A percentile compares a stretch with the other conserved stretches of the same genome.
phyloP scores from a whole-genome alignment of 2,329 filamentous ascomycete genomes.

The Claviceps spartinae region DNA sequence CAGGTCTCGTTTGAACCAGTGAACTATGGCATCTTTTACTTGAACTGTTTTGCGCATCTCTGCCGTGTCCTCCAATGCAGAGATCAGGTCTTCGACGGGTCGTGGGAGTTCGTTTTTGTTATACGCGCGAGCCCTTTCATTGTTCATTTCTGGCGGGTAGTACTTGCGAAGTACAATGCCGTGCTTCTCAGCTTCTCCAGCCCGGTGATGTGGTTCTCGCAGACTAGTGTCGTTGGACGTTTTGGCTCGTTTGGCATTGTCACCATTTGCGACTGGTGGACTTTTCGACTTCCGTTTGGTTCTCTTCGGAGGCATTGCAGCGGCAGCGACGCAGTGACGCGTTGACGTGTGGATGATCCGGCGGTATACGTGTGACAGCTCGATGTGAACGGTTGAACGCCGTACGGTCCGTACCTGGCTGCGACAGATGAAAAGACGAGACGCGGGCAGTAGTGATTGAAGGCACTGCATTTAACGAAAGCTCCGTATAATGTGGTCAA shows the following conservation, averaged over 20 bases:
- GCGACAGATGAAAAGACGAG: neutral
- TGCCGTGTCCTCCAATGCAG: conserved; percentile 48
- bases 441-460: neutral
- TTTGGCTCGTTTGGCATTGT: conserved; percentile 20
- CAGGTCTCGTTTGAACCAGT: conserved; percentile 86
- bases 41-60: conserved; percentile 35
- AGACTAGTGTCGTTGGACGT: conserved; percentile 23
- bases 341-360: neutral
- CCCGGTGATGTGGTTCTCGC: conserved; percentile 31
- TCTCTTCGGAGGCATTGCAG: conserved; percentile 16
- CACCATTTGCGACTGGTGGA: conserved; percentile 11
- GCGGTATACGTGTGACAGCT: neutral
- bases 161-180: conserved; percentile 59
- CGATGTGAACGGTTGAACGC: neutral
- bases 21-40: conserved; percentile 52
- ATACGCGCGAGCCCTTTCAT: conserved; percentile 62
- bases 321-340: conserved; percentile 1
- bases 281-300: conserved; percentile 17
- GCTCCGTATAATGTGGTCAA: neutral
- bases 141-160: conserved; percentile 80
- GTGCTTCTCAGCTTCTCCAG: conserved; percentile 33
- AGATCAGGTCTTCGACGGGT: conserved; percentile 56
- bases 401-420: neutral
- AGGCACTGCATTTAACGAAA: neutral
- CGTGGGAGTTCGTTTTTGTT: conserved; percentile 53